Percentiles rank a stretch among this genome's conserved stretches.
Evolutionary conservation across 139 green algal genomes (phyloP).

Genomic region (Ettlia oleoabundans): DNA sequence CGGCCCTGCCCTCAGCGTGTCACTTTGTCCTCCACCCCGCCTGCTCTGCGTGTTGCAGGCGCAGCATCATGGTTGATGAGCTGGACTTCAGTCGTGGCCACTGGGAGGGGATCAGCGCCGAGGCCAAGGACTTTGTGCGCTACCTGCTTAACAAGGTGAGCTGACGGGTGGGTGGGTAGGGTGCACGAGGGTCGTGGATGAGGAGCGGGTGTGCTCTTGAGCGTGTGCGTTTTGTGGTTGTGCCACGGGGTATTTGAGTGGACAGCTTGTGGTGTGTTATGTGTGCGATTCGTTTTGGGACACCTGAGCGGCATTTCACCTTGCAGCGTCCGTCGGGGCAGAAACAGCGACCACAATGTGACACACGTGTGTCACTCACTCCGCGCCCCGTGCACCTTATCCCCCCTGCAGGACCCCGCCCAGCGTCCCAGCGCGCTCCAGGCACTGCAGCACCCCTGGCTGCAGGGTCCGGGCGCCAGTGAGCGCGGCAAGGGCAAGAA

Average conservation of each 20-base stretch:
- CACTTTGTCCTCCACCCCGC: background rate
- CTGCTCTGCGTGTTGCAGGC: background rate
- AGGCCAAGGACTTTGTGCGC: constrained; percentile 85
- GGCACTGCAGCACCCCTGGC: constrained; percentile 84
- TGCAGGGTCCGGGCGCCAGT: constrained; percentile 56
- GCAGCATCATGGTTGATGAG: constrained; percentile 40
- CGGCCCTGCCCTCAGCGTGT: no score
- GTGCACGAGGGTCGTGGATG: no score
- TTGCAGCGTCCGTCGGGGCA: background rate
- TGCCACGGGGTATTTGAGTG: background rate
- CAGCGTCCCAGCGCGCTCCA: constrained; percentile 71
- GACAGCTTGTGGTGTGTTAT: background rate
- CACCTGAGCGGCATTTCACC: no score
- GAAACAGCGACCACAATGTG: no score
- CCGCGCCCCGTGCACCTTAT: background rate
- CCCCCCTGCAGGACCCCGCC: constrained; percentile 66
- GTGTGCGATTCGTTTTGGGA: background rate
- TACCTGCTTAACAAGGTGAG: constrained; percentile 77
- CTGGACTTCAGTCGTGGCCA: constrained; percentile 16
- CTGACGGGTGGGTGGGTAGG: background rate
- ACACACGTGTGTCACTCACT: background rate
- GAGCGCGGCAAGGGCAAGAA: constrained; percentile 47
- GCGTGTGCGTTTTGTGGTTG: background rate
- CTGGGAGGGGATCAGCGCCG: constrained; percentile 75
- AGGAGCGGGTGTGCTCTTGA: background rate